Base-by-base conservation (phyloP, 2,329 filamentous ascomycete genomes). In the Metarhizium rileyi region DNA sequence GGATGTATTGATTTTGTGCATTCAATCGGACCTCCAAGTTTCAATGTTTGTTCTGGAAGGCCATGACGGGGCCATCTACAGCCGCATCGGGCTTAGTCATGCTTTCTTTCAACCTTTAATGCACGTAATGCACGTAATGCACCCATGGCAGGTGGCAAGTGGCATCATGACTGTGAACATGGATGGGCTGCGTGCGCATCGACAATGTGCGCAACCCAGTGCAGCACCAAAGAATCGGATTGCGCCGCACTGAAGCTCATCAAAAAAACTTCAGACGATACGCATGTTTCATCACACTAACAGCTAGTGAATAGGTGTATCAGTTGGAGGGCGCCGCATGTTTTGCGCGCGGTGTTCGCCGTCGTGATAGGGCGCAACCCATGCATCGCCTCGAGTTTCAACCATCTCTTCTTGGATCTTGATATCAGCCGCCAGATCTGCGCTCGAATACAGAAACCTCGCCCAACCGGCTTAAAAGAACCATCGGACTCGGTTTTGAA, bases 81-180 rank as follows among this genome's bases (percentile, higher is more conserved):
- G 18, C 38, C 38, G 38, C 38, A 22, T 43, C 42, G n/a, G 36
- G 46, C 46, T 48, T 48, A 48, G 46, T 48, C 46, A 48, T 48
- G 33, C 27, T 38, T 33, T 33, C 16, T 33, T 28, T 28, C 5
- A 16, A 16, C 5, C 35, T n/a, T n/a, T n/a, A n/a, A 38, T 20
- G 35, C 35, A 20, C 6, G 18, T 3, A 9, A 20, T 38, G 18
- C 18, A n/a, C 35, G 20, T 20, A n/a, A 22, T n/a, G n/a, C n/a
- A n/a, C n/a, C n/a, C n/a, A n/a, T n/a, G n/a, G n/a, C n/a, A 38
- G 20, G 35, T 20, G 35, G n/a, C 35, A 33, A 33, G 30, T 33
- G 30, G 30, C 30, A 33, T 10, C 4, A 33, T n/a, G n/a, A 16
- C 30, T 16, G 16, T 33, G 30, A 33, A 33, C 30, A 3, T 14